Evolutionary conservation across 441 rosid genomes (phyloP).

Genomic region (Viola pubescens): DNA sequence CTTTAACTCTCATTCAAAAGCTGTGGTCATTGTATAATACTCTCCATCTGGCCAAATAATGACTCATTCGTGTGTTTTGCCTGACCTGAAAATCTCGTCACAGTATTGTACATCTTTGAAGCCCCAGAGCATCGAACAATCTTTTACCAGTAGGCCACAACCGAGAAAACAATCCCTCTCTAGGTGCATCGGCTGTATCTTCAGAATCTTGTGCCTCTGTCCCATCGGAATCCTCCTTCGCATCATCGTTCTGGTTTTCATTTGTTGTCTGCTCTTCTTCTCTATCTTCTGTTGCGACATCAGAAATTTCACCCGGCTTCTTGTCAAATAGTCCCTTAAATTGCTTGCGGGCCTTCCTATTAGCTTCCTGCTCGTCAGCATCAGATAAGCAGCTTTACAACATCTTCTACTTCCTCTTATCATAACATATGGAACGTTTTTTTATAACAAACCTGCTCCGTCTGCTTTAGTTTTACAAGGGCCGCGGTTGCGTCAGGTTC

Average conservation of each 20-base stretch:
- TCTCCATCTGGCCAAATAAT: not conserved
- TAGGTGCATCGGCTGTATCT: conserved; percentile 23
- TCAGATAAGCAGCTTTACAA: not conserved
- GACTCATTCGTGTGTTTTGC: not conserved
- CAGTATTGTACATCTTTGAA: conserved; percentile 44
- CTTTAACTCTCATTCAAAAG: no score
- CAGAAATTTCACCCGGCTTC: conserved; percentile 68
- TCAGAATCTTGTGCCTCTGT: conserved; percentile 22
- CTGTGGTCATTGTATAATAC: no score
- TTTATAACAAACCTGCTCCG: conserved; percentile 53
- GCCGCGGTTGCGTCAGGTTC: conserved; percentile 66
- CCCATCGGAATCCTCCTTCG: conserved; percentile 16
- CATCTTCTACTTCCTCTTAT: conserved; percentile 1
- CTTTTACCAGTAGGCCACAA: conserved; percentile 45
- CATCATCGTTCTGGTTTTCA: conserved; percentile 16
- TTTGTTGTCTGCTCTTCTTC: conserved; percentile 10
- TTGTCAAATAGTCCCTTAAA: conserved; percentile 91
- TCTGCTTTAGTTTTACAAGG: conserved; percentile 69
- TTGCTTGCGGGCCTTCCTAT: conserved; percentile 68
- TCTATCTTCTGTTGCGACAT: conserved; percentile 31
- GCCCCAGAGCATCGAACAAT: conserved; percentile 35
- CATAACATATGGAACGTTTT: conserved; percentile 2
- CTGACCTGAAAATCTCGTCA: conserved; percentile 8
- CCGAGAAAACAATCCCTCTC: conserved; percentile 33
- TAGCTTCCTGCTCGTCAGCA: conserved; percentile 48